Evolutionary conservation across 108 stramenopile species (phyloP).

Genomic region (Phaeodactylum tricornutum): DNA sequence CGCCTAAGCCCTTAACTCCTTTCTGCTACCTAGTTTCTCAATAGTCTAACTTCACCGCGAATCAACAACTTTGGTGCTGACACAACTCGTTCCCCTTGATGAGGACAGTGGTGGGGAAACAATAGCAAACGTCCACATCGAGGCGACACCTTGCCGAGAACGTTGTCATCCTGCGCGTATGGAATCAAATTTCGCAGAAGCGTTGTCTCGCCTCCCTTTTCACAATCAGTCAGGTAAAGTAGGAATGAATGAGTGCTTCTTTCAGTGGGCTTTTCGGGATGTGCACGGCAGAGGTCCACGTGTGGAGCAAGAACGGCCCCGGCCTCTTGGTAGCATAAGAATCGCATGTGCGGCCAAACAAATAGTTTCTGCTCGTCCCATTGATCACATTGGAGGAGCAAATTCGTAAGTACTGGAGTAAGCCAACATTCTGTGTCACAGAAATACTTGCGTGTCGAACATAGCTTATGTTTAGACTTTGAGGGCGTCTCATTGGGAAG

Average conservation of each 20-base stretch:
- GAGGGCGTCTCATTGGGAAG: conserved; percentile 31
- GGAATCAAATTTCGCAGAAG: conserved; percentile 34
- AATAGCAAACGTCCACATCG: conserved; percentile 49
- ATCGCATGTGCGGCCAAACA: conserved; percentile 64
- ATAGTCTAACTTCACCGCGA: conserved; percentile 57
- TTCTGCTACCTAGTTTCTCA: too few relatives aligned
- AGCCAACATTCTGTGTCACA: conserved; percentile 53
- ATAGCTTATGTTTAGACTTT: conserved; percentile 24
- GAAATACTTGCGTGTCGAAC: conserved; percentile 49
- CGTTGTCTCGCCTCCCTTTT: conserved; percentile 54
- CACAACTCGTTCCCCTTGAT: conserved; percentile 47
- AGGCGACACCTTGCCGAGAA: conserved; percentile 41
- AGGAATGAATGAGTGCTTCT: conserved; percentile 77
- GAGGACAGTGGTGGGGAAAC: conserved; percentile 69
- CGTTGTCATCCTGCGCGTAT: conserved; percentile 12
- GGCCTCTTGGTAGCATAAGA: conserved; percentile 38
- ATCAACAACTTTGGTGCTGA: conserved; percentile 61
- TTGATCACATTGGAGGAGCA: too few relatives aligned
- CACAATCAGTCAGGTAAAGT: conserved; percentile 53
- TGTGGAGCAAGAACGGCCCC: conserved; percentile 56
- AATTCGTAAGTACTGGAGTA: too few relatives aligned
- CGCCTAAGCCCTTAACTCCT: too few relatives aligned
- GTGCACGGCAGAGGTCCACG: conserved; percentile 56
- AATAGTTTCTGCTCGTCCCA: conserved; percentile 6
- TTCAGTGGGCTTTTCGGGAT: conserved; percentile 12